phyloP scores from a whole-genome alignment of 805 yeast species.

The Wickerhamiella cacticola region DNA sequence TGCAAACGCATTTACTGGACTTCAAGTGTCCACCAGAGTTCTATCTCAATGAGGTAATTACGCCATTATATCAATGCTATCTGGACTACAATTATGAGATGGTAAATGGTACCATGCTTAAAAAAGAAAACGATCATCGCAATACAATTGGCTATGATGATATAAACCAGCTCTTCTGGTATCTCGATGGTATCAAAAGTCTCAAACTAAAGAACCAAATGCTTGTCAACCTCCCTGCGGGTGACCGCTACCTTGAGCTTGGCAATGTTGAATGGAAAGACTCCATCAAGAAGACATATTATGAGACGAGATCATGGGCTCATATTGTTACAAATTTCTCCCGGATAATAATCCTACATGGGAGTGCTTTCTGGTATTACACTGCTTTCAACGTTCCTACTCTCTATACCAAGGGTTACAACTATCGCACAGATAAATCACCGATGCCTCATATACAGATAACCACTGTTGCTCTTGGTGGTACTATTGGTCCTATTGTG shows the following conservation, averaged over 20 bases:
- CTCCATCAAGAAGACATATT: constrained; percentile 62
- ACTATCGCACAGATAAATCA: constrained; percentile 41
- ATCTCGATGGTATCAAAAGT: constrained; percentile 51
- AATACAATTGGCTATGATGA: constrained; percentile 77
- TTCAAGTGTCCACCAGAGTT: constrained; percentile 1
- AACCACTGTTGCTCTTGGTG: constrained; percentile 55
- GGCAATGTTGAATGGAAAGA: constrained; percentile 51
- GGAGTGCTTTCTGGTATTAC: constrained; percentile 65
- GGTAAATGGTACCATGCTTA: constrained; percentile 35
- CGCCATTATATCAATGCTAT: constrained; percentile 59
- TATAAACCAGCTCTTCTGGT: constrained; percentile 81
- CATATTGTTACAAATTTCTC: constrained; percentile 64
- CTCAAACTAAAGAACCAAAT: constrained; percentile 36
- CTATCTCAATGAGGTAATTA: constrained; percentile 50
- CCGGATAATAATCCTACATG: constrained; percentile 68
- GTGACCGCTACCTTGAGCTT: constrained; percentile 45
- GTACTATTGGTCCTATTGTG: constrained; percentile 46
- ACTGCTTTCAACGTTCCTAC: constrained; percentile 58
- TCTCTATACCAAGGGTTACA: constrained; percentile 49
- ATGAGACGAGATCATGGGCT: constrained; percentile 64
- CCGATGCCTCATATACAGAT: constrained; percentile 48
- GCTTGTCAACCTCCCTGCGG: constrained; percentile 43
- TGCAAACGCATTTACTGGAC: constrained; percentile 31
- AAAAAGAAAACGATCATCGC: constrained; percentile 51
- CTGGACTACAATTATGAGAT: constrained; percentile 39